These are phyloP conservation scores for Suhomyces bribrorum DNA, from an alignment of 1,139 yeast species.

Conservation along the genomic window DNA sequence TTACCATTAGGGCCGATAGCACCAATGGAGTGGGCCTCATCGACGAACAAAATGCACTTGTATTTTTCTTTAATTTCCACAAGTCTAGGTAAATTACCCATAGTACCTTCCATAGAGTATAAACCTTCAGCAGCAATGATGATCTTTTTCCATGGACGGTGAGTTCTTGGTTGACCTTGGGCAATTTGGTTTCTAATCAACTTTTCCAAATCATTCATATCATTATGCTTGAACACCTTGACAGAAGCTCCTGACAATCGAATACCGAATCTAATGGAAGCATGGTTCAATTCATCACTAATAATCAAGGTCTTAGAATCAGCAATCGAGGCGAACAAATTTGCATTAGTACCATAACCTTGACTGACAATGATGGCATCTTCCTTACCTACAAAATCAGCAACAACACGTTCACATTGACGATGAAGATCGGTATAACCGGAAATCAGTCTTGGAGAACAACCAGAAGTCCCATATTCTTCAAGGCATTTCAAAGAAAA, in stretches of 20 bases:
- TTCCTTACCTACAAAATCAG: slow-evolving; percentile 88
- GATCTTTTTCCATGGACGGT: slow-evolving; percentile 96
- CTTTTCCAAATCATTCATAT: slow-evolving; percentile 78
- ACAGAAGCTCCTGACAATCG: slow-evolving; percentile 92
- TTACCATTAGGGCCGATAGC: slow-evolving; percentile 93
- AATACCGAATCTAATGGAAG: slow-evolving; percentile 93
- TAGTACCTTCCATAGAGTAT: slow-evolving; percentile 97
- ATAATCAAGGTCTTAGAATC: slow-evolving; percentile 88
- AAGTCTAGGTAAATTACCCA: slow-evolving; percentile 80
- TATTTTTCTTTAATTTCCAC: slow-evolving; percentile 79
- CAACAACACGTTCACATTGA: slow-evolving; percentile 74
- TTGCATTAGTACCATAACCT: slow-evolving; percentile 98
- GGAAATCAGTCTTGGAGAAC: slow-evolving; percentile 72
- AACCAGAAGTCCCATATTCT: slow-evolving; percentile 72
- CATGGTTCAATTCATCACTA: slow-evolving; percentile 93
- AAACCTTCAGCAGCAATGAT: slow-evolving; percentile 93
- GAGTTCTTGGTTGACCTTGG: slow-evolving; percentile 95
- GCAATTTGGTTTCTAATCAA: slow-evolving; percentile 84
- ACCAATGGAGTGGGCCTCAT: slow-evolving; percentile 98
- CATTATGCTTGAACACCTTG: slow-evolving; percentile 89
- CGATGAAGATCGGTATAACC: slow-evolving; percentile 80
- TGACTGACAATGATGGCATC: slow-evolving; percentile 84
- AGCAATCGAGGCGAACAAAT: slow-evolving; percentile 77
- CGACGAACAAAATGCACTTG: slow-evolving; percentile 87
- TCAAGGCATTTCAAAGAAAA: slow-evolving; percentile 63